Evolutionary conservation across 805 yeast genomes (phyloP).

Genomic region (Sungouiozyma intestinalis): DNA sequence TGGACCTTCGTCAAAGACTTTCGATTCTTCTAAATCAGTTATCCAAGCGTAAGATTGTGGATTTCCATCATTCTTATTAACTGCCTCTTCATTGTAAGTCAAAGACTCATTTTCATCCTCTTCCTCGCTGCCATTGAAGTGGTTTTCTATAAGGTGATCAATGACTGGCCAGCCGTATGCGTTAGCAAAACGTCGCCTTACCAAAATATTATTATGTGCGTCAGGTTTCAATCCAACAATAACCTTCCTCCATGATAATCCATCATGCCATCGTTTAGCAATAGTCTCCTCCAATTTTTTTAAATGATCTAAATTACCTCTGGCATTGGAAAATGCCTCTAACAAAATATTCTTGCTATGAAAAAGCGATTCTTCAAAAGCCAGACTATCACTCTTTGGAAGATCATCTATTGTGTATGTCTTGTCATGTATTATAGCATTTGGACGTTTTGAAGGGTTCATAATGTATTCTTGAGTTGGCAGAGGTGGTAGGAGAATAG

Average conservation of each 20-base stretch:
- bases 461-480: slow-evolving; percentile 52
- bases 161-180: slow-evolving; percentile 81
- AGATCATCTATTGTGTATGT: slow-evolving; percentile 44
- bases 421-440: slow-evolving; percentile 59
- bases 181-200: slow-evolving; percentile 76
- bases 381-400: slow-evolving; percentile 25
- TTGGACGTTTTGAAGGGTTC: slow-evolving; percentile 50
- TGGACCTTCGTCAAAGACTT: slow-evolving; percentile 48
- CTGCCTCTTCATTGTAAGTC: too few relatives aligned
- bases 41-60: slow-evolving; percentile 36
- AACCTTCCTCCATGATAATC: slow-evolving; percentile 85
- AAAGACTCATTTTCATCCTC: neutral
- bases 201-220: slow-evolving; percentile 89
- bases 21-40: slow-evolving; percentile 27
- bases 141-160: slow-evolving; percentile 52
- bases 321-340: slow-evolving; percentile 23
- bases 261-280: slow-evolving; percentile 81
- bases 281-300: slow-evolving; percentile 72
- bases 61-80: neutral
- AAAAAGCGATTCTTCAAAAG: slow-evolving; percentile 9
- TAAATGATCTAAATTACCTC: slow-evolving; percentile 50
- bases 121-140: slow-evolving; percentile 34
- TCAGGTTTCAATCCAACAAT: slow-evolving; percentile 79
- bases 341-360: slow-evolving; percentile 22
- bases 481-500: slow-evolving; percentile 57